phyloP scores from a whole-genome alignment of 164 flowering plant genomes.

The Litsea cubeba region DNA sequence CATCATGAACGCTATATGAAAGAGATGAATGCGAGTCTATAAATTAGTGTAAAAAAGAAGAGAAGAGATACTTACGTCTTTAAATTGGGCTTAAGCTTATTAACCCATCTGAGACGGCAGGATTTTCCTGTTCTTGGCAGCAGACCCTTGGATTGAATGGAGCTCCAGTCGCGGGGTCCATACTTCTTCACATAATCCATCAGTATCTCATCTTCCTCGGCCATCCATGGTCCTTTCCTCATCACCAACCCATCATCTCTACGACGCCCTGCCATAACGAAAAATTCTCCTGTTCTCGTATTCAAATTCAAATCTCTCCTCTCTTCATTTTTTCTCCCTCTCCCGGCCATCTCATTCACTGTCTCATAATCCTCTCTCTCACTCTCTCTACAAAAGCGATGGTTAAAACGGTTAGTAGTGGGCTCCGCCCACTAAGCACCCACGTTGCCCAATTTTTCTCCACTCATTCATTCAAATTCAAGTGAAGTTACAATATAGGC shows the following conservation, averaged over 20 bases:
- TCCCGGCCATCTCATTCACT: too few relatives aligned
- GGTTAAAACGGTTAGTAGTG: too few relatives aligned
- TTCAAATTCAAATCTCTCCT: neutral
- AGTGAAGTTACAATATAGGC: too few relatives aligned
- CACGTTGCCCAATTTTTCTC: too few relatives aligned
- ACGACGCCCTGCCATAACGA: neutral
- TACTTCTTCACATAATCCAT: slow-evolving; percentile 58
- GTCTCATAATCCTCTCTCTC: too few relatives aligned
- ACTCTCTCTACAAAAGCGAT: too few relatives aligned
- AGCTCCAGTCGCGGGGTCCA: slow-evolving; percentile 97
- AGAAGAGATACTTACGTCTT: slow-evolving; percentile 45
- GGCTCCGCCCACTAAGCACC: too few relatives aligned
- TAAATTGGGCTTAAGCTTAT: slow-evolving; percentile 87
- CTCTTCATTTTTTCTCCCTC: too few relatives aligned
- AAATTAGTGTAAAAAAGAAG: neutral
- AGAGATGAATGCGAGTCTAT: neutral
- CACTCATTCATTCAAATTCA: too few relatives aligned
- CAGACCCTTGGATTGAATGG: slow-evolving; percentile 98
- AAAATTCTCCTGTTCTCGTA: neutral
- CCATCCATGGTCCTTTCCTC: slow-evolving; percentile 91
- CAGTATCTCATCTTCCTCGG: slow-evolving; percentile 82
- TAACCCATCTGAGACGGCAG: slow-evolving; percentile 96
- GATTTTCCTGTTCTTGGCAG: slow-evolving; percentile 90
- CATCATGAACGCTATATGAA: neutral
- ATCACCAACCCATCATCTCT: slow-evolving; percentile 20